Conservation (phyloP, 2,329 filamentous ascomycete genomes). For the Fusarium nygamai region DNA sequence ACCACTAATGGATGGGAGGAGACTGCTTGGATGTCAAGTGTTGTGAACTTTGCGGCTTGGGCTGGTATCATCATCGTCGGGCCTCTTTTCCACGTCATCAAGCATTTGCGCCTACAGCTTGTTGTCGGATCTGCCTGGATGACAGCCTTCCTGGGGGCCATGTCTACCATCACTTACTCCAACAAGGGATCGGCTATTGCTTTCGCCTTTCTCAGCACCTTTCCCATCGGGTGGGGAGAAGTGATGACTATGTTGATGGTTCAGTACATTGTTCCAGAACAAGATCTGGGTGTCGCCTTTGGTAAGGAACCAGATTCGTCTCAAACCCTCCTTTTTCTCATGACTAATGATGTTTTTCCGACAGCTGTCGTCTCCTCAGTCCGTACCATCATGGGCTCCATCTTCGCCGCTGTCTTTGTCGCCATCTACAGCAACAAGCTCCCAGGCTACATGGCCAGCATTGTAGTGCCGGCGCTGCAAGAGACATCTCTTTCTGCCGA, state of each 20-base stretch:
- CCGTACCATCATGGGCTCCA: not conserved
- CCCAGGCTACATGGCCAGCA: not conserved
- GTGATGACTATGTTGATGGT: not conserved
- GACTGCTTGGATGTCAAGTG: not conserved
- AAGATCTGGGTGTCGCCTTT: not conserved
- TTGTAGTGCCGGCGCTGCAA: not conserved
- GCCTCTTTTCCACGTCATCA: not conserved
- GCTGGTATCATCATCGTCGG: not conserved
- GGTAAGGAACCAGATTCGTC: not conserved
- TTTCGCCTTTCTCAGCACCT: not conserved
- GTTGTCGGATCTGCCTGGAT: not conserved
- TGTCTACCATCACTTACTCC: not conserved
- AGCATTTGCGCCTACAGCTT: not conserved
- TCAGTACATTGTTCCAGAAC: not conserved
- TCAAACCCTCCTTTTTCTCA: rapidly evolving
- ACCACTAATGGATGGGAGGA: not conserved
- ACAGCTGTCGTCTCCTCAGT: not conserved
- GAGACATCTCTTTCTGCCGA: not conserved
- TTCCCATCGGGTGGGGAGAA: not conserved
- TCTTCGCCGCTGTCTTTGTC: not conserved
- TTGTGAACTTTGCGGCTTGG: not conserved
- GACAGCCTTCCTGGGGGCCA: not conserved
- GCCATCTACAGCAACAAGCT: not conserved
- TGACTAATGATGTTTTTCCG: not conserved
- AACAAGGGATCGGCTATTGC: not conserved